These are phyloP conservation scores for Boletus vinaceobasis DNA, from an alignment of 768 basidiomycete species.

Conservation along the genomic window DNA sequence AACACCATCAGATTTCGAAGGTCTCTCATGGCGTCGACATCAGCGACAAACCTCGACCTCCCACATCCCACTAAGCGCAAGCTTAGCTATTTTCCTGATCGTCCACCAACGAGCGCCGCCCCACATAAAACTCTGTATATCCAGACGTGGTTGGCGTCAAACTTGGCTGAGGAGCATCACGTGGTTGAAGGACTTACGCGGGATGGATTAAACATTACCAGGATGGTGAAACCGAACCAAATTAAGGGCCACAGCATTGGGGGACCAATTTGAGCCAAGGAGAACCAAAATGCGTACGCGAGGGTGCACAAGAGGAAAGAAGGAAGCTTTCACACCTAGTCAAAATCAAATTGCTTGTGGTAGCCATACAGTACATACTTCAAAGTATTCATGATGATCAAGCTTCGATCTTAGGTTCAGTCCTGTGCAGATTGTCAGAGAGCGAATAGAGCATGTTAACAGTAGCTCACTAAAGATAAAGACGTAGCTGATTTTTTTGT, in stretches of 20 bases:
- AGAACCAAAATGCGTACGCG: slow-evolving; percentile 80
- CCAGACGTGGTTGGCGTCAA: slow-evolving; percentile 26
- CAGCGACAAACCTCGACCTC: slow-evolving; percentile 62
- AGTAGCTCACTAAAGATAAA: slow-evolving; percentile 75
- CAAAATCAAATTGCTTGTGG: background rate
- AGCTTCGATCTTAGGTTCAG: slow-evolving; percentile 66
- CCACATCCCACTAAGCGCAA: slow-evolving; percentile 65
- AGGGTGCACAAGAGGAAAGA: slow-evolving; percentile 73
- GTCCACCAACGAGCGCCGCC: slow-evolving; percentile 69
- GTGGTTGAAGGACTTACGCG: slow-evolving; percentile 39
- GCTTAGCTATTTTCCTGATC: slow-evolving; percentile 55
- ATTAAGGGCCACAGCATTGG: slow-evolving; percentile 78
- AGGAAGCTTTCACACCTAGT: slow-evolving; percentile 55
- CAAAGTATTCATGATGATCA: slow-evolving; percentile 76
- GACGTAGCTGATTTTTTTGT: slow-evolving; percentile 82
- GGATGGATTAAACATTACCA: slow-evolving; percentile 73
- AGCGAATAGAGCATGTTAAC: background rate
- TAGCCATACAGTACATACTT: slow-evolving; percentile 37
- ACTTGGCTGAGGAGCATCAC: too few species aligned
- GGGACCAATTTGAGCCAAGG: slow-evolving; percentile 64
- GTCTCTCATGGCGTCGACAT: background rate
- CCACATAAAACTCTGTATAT: slow-evolving; percentile 41
- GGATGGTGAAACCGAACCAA: slow-evolving; percentile 66
- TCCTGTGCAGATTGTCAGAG: slow-evolving; percentile 40
- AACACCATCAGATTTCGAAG: slow-evolving; percentile 4